A percentile compares a stretch with the other conserved stretches of the same genome.
phyloP scores from a whole-genome alignment of 1,284 basidiomycete genomes.

The Austroboletus niveus region DNA sequence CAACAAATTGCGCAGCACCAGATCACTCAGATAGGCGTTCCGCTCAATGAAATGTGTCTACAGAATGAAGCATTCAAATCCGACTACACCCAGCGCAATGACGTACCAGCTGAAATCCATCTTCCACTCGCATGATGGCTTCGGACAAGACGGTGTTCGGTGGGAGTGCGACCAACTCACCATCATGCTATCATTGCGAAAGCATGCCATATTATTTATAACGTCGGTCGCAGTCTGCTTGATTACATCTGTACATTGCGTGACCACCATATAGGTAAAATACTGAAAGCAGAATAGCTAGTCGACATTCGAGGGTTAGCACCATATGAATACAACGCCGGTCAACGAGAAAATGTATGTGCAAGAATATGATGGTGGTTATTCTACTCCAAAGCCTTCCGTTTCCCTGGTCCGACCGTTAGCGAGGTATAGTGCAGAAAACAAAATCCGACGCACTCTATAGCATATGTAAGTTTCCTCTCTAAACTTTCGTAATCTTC shows the following conservation, averaged over 20 bases:
- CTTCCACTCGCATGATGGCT: conserved; percentile 54
- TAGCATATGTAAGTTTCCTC: conserved; percentile 86
- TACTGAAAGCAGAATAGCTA: background rate
- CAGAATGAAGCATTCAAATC: background rate
- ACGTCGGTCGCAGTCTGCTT: background rate
- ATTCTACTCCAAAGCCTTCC: conserved; percentile 51
- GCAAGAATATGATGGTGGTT: conserved; percentile 1
- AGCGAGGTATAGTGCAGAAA: background rate
- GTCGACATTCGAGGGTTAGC: conserved; percentile 4
- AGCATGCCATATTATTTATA: too few relatives aligned
- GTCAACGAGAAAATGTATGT: conserved; percentile 1
- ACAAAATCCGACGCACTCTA: conserved; percentile 61
- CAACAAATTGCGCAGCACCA: conserved; percentile 55
- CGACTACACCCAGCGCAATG: background rate
- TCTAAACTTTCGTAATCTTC: conserved; percentile 88
- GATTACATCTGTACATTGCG: background rate
- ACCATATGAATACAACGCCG: conserved; percentile 15
- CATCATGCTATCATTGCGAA: too few relatives aligned
- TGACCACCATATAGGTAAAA: background rate
- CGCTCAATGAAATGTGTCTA: conserved; percentile 44
- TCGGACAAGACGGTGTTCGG: background rate
- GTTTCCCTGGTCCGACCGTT: conserved; percentile 46
- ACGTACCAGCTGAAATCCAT: conserved; percentile 61
- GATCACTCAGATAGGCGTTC: conserved; percentile 61
- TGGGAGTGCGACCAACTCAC: background rate